These are phyloP conservation scores for Trichoderma atroviride DNA, from an alignment of 2,329 filamentous ascomycete species.

Conservation along the genomic window DNA sequence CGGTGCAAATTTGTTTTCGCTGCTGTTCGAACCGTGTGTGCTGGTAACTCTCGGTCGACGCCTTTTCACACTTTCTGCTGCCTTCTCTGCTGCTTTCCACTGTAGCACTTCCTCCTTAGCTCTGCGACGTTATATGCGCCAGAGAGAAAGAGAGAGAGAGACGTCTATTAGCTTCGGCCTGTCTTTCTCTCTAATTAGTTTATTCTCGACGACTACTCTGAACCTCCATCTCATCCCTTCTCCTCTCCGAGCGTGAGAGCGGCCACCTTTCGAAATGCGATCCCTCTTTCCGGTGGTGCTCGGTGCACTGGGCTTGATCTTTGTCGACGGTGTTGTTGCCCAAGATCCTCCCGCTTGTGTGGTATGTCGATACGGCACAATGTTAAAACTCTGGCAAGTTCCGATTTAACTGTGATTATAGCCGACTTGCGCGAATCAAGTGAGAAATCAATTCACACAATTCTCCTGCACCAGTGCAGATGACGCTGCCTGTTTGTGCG, in stretches of 20 bases:
- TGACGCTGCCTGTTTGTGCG: slow-evolving; percentile 47
- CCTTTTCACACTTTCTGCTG: neutral
- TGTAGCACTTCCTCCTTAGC: neutral
- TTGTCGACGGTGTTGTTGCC: slow-evolving; percentile 34
- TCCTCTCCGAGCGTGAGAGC: no score
- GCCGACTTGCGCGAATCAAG: slow-evolving; percentile 31
- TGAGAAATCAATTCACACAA: slow-evolving; percentile 31
- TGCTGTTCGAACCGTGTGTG: slow-evolving; percentile 9
- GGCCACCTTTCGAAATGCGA: slow-evolving; percentile 22
- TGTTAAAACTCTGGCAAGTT: slow-evolving; percentile 1
- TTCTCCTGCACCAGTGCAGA: slow-evolving; percentile 36
- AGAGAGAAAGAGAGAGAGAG: neutral
- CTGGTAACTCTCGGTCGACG: slow-evolving; percentile 22
- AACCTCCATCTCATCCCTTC: neutral
- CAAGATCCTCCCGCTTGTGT: slow-evolving; percentile 35
- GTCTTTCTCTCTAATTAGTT: neutral
- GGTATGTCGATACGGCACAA: slow-evolving; percentile 35
- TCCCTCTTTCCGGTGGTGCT: slow-evolving; percentile 36
- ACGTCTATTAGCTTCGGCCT: neutral
- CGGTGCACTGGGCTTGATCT: slow-evolving; percentile 37
- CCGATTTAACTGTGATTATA: slow-evolving; percentile 27
- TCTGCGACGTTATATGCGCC: slow-evolving; percentile 3
- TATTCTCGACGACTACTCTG: neutral
- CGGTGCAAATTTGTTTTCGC: neutral
- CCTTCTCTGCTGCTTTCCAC: neutral